Percentiles rank a stretch among this genome's conserved stretches.
phyloP scores from a whole-genome alignment of 2,329 filamentous ascomycete genomes.

The Neopestalotiopsis clavispora region DNA sequence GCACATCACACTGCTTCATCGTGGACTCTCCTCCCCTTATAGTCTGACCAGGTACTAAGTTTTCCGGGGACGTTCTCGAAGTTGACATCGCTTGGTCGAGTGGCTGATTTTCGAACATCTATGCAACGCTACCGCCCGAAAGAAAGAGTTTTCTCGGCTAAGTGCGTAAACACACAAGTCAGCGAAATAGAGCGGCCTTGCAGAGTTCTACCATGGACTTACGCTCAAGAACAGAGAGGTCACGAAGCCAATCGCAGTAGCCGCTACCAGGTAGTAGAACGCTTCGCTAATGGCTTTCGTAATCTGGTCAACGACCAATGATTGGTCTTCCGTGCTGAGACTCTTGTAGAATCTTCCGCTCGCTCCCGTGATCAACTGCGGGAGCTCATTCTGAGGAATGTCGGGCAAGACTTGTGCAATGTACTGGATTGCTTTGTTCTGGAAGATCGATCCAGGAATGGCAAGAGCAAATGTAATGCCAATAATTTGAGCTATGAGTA shows the following conservation, averaged over 20 bases:
- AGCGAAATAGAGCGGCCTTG: background rate
- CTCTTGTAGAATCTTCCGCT: constrained; percentile 18
- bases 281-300: constrained; percentile 17
- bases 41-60: too few relatives aligned
- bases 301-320: constrained; percentile 19
- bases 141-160: constrained; percentile 13
- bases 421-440: constrained; percentile 19
- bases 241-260: constrained; percentile 21
- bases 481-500: constrained; percentile 17
- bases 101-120: background rate
- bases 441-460: constrained; percentile 21
- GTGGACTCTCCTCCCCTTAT: too few relatives aligned
- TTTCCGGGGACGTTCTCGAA: too few relatives aligned
- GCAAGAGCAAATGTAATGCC: constrained; percentile 20
- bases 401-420: constrained; percentile 16
- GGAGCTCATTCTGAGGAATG: background rate
- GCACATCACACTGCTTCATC: too few relatives aligned
- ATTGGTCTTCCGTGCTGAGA: constrained; percentile 7
- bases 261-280: constrained; percentile 19
- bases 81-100: too few relatives aligned
- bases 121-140: constrained; percentile 12
- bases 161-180: too few relatives aligned
- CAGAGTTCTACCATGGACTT: constrained; percentile 11
- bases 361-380: constrained; percentile 19
- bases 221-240: constrained; percentile 21